Evolutionary conservation across 2,329 filamentous ascomycete genomes (phyloP).

Genomic region (Claviceps humidiphila): DNA sequence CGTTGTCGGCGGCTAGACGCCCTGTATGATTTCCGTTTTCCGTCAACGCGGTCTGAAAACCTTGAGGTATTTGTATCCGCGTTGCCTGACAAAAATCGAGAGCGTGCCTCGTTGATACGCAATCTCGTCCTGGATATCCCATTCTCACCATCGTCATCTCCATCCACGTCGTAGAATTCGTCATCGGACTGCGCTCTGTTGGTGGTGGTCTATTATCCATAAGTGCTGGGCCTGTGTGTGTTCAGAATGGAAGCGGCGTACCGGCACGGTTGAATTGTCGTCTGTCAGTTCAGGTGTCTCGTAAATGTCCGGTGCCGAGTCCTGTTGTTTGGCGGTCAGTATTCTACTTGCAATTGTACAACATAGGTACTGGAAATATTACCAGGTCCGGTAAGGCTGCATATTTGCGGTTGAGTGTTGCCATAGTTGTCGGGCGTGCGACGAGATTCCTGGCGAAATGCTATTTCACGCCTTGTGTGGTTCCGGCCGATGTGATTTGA

Average conservation of each 20-base stretch:
- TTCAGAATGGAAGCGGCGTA: constrained; percentile 27
- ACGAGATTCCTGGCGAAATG: background rate
- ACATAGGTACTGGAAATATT: constrained; percentile 13
- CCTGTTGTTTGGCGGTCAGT: constrained; percentile 34
- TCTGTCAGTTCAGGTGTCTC: constrained; percentile 90
- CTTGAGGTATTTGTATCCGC: constrained; percentile 70
- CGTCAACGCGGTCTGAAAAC: constrained; percentile 78
- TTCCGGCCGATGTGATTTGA: background rate
- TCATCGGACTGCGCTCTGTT: constrained; percentile 46
- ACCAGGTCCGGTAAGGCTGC: constrained; percentile 70
- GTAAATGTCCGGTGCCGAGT: constrained; percentile 88
- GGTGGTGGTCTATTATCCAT: constrained; percentile 36
- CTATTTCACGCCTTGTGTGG: background rate
- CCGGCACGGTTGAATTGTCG: constrained; percentile 73
- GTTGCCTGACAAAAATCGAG: constrained; percentile 60
- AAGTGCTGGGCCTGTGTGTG: constrained; percentile 1
- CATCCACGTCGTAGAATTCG: constrained; percentile 49
- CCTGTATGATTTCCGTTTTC: constrained; percentile 73
- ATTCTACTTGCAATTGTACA: constrained; percentile 8
- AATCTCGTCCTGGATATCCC: constrained; percentile 67
- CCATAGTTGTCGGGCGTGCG: constrained; percentile 2
- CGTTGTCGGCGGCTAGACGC: constrained; percentile 55
- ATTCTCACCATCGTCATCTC: constrained; percentile 45
- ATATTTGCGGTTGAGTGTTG: constrained; percentile 68
- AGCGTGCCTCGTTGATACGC: constrained; percentile 65